Evolutionary conservation across 2,329 filamentous ascomycete genomes (phyloP).

Genomic region (Cladosporium sp.): DNA sequence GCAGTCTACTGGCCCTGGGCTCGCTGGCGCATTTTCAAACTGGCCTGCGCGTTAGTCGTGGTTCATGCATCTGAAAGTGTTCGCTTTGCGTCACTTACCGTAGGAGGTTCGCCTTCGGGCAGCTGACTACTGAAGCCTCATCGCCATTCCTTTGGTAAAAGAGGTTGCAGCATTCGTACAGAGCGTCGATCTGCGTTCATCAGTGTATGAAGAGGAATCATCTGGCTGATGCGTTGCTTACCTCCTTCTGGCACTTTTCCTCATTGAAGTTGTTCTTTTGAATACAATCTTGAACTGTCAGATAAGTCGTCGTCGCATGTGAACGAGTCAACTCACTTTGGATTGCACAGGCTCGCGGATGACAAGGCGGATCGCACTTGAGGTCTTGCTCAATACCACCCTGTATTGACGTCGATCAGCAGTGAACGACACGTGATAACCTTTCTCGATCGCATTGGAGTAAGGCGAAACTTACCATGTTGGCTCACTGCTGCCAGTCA

Average conservation of each 20-base stretch:
- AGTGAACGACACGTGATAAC: no score
- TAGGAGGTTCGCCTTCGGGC: constrained; percentile 75
- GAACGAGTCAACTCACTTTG: constrained; percentile 58
- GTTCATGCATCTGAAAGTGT: background rate
- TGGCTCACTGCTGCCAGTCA: no score
- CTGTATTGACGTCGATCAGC: no score
- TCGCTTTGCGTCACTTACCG: constrained; percentile 36
- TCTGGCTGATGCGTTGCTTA: constrained; percentile 18
- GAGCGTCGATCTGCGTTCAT: constrained; percentile 62
- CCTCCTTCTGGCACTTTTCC: constrained; percentile 65
- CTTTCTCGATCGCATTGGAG: no score
- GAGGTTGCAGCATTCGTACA: constrained; percentile 88
- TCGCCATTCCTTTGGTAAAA: constrained; percentile 82
- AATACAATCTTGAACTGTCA: constrained; percentile 52
- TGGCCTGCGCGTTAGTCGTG: constrained; percentile 19
- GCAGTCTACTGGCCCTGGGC: constrained; percentile 37
- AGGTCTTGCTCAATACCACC: constrained; percentile 60
- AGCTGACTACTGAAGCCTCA: constrained; percentile 70
- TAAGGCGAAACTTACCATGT: no score
- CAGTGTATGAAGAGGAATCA: constrained; percentile 17
- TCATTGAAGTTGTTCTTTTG: constrained; percentile 81
- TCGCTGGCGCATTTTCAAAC: constrained; percentile 77
- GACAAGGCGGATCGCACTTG: constrained; percentile 71
- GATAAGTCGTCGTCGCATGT: background rate
- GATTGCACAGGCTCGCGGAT: constrained; percentile 84